Evolutionary conservation across 2,329 filamentous ascomycete genomes (phyloP), one percentile per base, ranked within the genome.

Genomic region (Neofusicoccum laricinum): DNA sequence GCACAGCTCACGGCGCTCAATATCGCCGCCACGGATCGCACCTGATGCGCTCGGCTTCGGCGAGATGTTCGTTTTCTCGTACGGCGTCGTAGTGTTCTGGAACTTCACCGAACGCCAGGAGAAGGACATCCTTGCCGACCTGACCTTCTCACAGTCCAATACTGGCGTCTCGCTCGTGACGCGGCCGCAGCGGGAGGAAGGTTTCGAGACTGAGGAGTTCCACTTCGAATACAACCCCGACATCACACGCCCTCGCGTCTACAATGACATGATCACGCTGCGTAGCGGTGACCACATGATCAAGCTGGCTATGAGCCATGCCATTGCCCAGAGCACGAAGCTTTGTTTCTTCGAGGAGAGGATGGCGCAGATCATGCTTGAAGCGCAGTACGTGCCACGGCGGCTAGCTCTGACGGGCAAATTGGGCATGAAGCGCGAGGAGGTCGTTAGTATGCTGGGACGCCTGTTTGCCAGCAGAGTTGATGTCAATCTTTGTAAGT

Each of bases 201-300:
- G 98, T 73, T 97, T 96, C 70, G 95, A 99, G 80, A 99, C 91
- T 0, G 95, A 99, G 75, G 94, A 98, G 74, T 97, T 99, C 72
- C 94, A 99, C 74, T 99, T 99, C 74, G 93, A 98, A 77, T 99
- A 99, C 81, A 96, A 92, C 71, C 85, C 88, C 0, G 85, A 92
- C 65, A 92, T 95, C 38, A 90, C 93, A 67, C 87, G 93, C 57
- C 95, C 95, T 4, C 87, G 95, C 64, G 91, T 99, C 34, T 99
- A 96, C 81, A 98, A 99, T 78, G 95, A 99, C 77, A 99, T 99
- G 95, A 98, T 99, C 71, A 99, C 95, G 0, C 81, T 99, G 49
- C 85, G 96, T 67, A 96, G 92, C 66, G 89, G 92, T 43, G 95
- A 99, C 79, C 95, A 99, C 79, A 98, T 99, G 94, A 96, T 98